Evolutionary conservation across 768 basidiomycete species (phyloP).

Genomic region (Kwoniella bestiolae): DNA sequence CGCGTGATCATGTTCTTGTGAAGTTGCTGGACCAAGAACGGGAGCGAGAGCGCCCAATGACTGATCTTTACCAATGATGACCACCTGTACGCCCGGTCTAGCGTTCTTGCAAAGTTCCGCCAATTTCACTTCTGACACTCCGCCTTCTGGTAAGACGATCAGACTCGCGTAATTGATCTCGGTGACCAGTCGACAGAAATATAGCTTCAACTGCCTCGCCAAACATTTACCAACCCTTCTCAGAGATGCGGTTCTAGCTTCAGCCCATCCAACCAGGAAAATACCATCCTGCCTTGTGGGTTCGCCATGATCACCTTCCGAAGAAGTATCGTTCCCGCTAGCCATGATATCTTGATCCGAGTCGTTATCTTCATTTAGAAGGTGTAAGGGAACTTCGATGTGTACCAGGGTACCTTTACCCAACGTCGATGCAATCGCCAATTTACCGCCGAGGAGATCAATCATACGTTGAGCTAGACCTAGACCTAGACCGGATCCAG

Average conservation of each 20-base stretch:
- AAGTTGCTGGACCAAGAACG: conserved; percentile 5
- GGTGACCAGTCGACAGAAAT: conserved; percentile 40
- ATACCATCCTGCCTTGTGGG: conserved; percentile 32
- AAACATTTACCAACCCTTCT: conserved; percentile 41
- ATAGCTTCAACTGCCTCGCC: conserved; percentile 38
- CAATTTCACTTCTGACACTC: conserved; percentile 13
- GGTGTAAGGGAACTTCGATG: conserved; percentile 48
- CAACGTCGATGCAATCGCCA: conserved; percentile 45
- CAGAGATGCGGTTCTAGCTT: conserved; percentile 18
- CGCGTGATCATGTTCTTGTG: not conserved
- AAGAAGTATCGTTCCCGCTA: not conserved
- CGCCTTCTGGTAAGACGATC: conserved; percentile 36
- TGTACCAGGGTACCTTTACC: conserved; percentile 49
- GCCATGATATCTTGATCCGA: conserved; percentile 35
- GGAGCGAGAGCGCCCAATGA: conserved; percentile 16
- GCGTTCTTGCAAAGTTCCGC: conserved; percentile 26
- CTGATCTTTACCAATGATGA: conserved; percentile 28
- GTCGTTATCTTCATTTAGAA: conserved; percentile 41
- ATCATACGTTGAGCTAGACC: conserved; percentile 52
- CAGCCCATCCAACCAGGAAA: conserved; percentile 34
- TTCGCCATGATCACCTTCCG: not conserved
- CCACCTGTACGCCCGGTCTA: conserved; percentile 32
- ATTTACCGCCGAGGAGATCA: conserved; percentile 52
- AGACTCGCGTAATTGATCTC: conserved; percentile 39
- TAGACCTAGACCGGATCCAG: conserved; percentile 51